Conservation (phyloP, 257 asterid species). For the Solanum chilense region DNA sequence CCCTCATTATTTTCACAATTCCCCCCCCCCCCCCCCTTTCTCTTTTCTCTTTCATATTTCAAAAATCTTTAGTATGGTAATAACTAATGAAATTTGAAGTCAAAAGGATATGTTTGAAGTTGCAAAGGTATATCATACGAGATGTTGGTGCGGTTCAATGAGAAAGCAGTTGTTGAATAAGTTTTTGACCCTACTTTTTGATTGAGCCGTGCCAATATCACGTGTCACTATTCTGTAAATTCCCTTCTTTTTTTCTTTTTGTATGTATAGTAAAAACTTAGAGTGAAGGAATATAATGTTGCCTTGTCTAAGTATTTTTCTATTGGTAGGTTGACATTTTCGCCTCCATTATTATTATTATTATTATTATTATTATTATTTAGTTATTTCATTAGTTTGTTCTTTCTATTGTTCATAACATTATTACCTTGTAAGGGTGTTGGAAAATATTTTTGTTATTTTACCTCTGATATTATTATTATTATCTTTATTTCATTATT, state of each 20-base stretch:
- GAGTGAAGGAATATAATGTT: neutral
- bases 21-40: neutral
- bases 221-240: neutral
- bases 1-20: neutral
- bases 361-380: neutral
- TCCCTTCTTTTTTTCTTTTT: neutral
- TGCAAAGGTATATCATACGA: neutral
- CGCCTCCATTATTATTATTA: neutral
- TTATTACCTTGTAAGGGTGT: too few relatives aligned
- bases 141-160: slow-evolving; percentile 36
- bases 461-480: too few relatives aligned
- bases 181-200: slow-evolving; percentile 6
- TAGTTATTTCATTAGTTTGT: too few relatives aligned
- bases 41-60: neutral
- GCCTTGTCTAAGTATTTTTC: neutral
- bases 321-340: neutral
- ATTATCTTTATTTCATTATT: neutral
- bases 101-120: neutral
- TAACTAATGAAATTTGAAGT: neutral
- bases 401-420: too few relatives aligned
- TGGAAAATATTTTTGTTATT: neutral
- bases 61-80: neutral
- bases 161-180: neutral
- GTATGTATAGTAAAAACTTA: neutral
- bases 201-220: slow-evolving; percentile 42